A percentile compares a stretch with the other conserved stretches of the same genome.
These are phyloP conservation scores for Globisporangium abappressorium DNA, from an alignment of 352 stramenopile species.

Conservation along the genomic window DNA sequence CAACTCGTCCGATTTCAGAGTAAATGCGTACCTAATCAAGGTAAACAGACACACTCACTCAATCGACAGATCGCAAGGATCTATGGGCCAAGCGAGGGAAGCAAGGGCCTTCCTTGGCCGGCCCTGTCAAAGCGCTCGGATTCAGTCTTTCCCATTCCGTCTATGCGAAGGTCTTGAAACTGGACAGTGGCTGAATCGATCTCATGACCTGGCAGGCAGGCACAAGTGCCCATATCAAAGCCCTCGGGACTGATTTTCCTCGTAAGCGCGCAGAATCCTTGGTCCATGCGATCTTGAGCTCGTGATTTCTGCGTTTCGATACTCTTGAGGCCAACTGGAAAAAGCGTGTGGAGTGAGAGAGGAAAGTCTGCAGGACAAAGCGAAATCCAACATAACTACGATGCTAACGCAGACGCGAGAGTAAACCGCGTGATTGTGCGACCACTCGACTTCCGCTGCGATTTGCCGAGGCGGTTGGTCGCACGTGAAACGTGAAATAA, in stretches of 20 bases:
- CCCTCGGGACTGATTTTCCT: not conserved
- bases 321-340: not conserved
- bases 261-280: not conserved
- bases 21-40: not conserved
- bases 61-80: not conserved
- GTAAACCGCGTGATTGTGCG: not conserved
- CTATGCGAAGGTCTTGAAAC: too few relatives aligned
- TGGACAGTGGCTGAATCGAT: too few relatives aligned
- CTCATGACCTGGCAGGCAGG: not conserved
- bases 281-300: not conserved
- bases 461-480: not conserved
- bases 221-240: too few relatives aligned
- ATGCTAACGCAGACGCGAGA: not conserved
- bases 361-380: not conserved
- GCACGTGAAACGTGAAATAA: not conserved
- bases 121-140: not conserved
- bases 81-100: not conserved
- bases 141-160: too few relatives aligned
- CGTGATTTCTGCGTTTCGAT: not conserved
- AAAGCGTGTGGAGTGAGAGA: not conserved
- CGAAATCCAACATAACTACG: not conserved
- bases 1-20: not conserved
- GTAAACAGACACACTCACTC: not conserved
- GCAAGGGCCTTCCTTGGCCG: too few relatives aligned
- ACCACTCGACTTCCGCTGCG: not conserved